Base-by-base conservation (phyloP, 306 rosid genomes). In the Medicago lupulina region DNA sequence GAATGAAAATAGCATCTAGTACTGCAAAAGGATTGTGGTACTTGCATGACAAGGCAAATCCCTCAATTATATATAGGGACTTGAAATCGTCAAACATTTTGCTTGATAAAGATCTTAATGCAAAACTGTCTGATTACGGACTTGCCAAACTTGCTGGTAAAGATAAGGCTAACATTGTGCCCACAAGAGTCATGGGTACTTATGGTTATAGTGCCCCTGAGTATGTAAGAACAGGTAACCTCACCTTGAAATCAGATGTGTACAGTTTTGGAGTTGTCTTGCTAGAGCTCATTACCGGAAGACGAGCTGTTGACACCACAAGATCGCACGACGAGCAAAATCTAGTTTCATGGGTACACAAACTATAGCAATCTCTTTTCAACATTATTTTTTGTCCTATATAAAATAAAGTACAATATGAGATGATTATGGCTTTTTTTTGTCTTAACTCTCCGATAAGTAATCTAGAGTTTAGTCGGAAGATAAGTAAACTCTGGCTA, bases 151-250 rank as follows among this genome's bases (percentile, higher is more conserved):
- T 87, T 44, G 88, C 84, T 53, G 86, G 81, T 15, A 89, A 90
- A 23, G 93, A 92, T 17, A 85, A 85, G 76, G 68, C 41, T 65
- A 76, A 55, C 63, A 78, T 83, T 25, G 82, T 80, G 8, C 88
- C 98, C 4, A 85, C 96, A 9, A 88, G 96, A 79, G 89, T 87
- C 57, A 87, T 94, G 97, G 93, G 88, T 0, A 89, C 97, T 3
- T 92, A 88, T 43, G 98, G 96, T 58, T 92, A 92, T 74, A 87
- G 88, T 72, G 97, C 97, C 67, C 97, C 98, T 1, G 98, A 94
- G 80, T 90, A 87, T 66, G 80, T 88, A 21, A 89, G 89, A 76
- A 69, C 86, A 6, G 95, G 96, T 46, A 76, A 83, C 23, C 87
- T 92, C 80, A 91, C 96, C 7, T 57, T 85, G 55, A 90, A 90